Evolutionary conservation across 176 grass and related monocot species (phyloP).

Genomic region (Aegilops umbellulata): DNA sequence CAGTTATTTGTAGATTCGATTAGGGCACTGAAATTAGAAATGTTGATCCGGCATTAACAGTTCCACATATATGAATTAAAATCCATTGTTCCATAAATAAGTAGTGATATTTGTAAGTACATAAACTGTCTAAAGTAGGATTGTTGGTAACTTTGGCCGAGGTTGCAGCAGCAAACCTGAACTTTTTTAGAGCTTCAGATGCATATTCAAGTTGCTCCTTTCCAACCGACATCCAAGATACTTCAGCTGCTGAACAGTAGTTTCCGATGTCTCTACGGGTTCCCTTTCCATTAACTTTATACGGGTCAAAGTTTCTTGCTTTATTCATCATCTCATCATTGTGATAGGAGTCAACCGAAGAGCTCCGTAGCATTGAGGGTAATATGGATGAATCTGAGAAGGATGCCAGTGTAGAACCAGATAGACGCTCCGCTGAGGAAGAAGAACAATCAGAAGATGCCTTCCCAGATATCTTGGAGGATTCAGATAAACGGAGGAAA

Average conservation of each 20-base stretch:
- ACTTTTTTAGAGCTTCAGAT: conserved; percentile 86
- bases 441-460: conserved; percentile 63
- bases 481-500: conserved; percentile 88
- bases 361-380: conserved; percentile 54
- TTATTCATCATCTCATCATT: conserved; percentile 40
- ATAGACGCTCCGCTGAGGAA: conserved; percentile 70
- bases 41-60: not conserved
- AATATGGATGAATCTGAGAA: conserved; percentile 73
- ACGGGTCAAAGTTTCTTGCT: conserved; percentile 62
- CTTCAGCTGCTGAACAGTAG: conserved; percentile 64
- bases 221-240: conserved; percentile 98
- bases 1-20: not conserved
- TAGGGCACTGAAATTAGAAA: not conserved
- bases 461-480: conserved; percentile 56
- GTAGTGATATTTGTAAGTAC: conserved; percentile 8
- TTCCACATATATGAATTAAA: not conserved
- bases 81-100: not conserved
- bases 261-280: conserved; percentile 73
- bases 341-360: conserved; percentile 54
- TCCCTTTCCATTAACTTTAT: conserved; percentile 79
- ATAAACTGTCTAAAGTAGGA: not conserved
- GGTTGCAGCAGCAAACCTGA: conserved; percentile 62
- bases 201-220: conserved; percentile 98
- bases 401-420: conserved; percentile 59
- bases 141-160: not conserved